phyloP scores from a whole-genome alignment of 2,329 filamentous ascomycete genomes.

The Colletotrichum karsti region DNA sequence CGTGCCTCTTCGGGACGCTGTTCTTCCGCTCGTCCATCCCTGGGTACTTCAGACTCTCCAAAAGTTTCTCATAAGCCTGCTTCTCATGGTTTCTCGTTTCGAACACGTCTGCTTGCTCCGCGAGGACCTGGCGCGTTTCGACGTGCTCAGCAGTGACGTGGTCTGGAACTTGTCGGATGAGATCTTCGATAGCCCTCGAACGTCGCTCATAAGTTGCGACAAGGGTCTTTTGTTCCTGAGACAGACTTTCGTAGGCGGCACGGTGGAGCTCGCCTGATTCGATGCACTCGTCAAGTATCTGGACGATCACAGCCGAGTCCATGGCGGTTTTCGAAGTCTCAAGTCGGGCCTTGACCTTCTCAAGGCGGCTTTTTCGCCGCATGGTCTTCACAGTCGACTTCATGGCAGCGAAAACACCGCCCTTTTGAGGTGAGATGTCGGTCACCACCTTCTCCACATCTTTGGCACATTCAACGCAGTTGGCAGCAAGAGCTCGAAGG shows the following conservation, averaged over 20 bases:
- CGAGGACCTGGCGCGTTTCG: not conserved
- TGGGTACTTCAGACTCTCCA: not conserved
- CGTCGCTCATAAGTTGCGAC: not conserved
- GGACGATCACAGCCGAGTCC: not conserved
- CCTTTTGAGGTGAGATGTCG: not conserved
- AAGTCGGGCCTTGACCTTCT: not conserved
- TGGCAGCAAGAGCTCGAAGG: not conserved
- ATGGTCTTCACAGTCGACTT: not conserved
- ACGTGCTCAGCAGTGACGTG: not conserved
- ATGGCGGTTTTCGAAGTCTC: not conserved
- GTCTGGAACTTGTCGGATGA: not conserved
- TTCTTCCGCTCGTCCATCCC: not conserved
- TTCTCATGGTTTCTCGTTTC: not conserved
- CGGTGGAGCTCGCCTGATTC: not conserved
- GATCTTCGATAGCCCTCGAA: not conserved
- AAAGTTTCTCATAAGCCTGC: not conserved
- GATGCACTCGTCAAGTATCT: not conserved
- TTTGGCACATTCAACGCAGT: not conserved
- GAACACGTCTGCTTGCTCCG: not conserved
- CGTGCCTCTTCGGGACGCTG: not conserved
- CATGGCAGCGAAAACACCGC: not conserved
- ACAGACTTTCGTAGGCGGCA: not conserved
- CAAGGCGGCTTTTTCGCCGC: not conserved
- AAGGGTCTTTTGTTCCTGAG: not conserved
- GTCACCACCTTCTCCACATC: not conserved